Conservation (phyloP, 352 stramenopile species). For the Blastocystis sp. region DNA sequence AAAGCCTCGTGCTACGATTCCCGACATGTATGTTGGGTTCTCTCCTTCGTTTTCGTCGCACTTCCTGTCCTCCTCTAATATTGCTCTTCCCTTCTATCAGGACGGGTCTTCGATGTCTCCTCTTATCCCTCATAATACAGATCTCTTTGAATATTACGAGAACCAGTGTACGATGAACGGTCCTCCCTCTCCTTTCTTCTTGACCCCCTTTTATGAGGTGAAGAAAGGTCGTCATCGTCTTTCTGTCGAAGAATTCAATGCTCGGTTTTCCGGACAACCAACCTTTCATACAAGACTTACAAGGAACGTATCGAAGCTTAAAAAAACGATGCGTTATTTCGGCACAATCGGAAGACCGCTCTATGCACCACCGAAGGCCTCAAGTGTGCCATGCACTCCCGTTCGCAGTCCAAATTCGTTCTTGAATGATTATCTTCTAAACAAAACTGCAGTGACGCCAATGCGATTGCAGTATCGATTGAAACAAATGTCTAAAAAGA, state of each 20-base stretch:
- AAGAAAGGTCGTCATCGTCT: not conserved
- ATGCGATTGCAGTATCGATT: constrained; percentile 56
- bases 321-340: constrained; percentile 7
- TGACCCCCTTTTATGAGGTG: not conserved
- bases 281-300: not conserved
- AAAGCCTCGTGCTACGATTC: constrained; percentile 17
- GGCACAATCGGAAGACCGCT: constrained; percentile 19
- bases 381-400: constrained; percentile 23
- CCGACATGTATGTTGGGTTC: constrained; percentile 34
- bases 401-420: not conserved
- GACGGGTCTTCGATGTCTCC: not conserved
- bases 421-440: not conserved
- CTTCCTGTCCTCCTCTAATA: not conserved
- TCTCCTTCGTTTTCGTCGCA: constrained; percentile 18
- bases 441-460: not conserved
- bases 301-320: not conserved
- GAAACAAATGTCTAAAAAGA: not conserved
- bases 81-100: not conserved
- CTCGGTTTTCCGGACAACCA: not conserved
- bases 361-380: not conserved
- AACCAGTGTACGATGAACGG: not conserved
- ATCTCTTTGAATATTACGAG: not conserved
- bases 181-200: not conserved
- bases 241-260: not conserved
- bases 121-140: not conserved